Evolutionary conservation across 208 protist species (phyloP).

Genomic region (Tritrichomonas musculus): DNA sequence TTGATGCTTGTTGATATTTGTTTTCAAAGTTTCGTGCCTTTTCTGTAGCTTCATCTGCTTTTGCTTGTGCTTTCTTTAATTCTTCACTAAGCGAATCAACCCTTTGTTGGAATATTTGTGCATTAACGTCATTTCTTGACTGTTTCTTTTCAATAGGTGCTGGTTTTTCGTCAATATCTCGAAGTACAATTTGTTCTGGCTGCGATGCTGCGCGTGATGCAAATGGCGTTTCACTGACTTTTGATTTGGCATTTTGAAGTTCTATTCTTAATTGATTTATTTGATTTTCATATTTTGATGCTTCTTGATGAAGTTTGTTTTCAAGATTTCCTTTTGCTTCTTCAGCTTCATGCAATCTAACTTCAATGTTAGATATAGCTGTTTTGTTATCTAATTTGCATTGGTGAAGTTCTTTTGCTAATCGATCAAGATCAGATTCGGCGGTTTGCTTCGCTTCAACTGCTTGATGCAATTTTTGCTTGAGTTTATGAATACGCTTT

Average conservation of each 20-base stretch:
- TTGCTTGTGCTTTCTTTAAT: background rate
- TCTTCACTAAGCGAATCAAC: background rate
- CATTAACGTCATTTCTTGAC: background rate
- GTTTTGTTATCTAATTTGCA: background rate
- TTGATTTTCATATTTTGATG: too few species aligned
- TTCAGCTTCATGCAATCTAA: too few species aligned
- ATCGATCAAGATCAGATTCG: background rate
- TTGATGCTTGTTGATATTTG: background rate
- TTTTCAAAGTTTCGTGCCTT: background rate
- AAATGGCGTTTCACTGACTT: too few species aligned
- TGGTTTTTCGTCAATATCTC: background rate
- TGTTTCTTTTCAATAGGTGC: background rate
- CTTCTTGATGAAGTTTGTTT: too few species aligned
- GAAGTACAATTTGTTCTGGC: too few species aligned
- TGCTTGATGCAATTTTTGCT: background rate
- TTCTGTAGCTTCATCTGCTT: background rate
- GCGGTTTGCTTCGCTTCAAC: background rate
- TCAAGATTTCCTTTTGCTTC: too few species aligned
- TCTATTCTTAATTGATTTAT: too few species aligned
- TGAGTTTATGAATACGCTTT: background rate
- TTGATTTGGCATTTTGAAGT: too few species aligned
- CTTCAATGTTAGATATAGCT: too few species aligned
- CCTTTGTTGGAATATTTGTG: background rate
- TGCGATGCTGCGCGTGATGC: too few species aligned
- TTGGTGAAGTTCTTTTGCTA: background rate